These are phyloP conservation scores for Ocimum tenuiflorum DNA, from an alignment of 257 asterid genomes.

Conservation along the genomic window DNA sequence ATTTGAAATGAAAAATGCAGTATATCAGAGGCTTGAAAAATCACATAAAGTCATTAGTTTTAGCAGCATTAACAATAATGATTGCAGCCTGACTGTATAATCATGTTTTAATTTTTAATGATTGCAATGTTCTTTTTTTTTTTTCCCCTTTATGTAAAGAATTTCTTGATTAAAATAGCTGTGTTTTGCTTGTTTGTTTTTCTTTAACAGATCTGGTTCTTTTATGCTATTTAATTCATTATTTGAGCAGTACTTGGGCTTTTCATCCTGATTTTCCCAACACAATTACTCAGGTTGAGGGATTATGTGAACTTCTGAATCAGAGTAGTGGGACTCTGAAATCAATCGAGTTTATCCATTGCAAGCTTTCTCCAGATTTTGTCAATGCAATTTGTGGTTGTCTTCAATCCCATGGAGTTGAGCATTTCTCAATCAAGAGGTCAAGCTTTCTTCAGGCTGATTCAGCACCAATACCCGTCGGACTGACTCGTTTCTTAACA, in stretches of 20 bases:
- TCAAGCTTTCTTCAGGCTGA: conserved; percentile 63
- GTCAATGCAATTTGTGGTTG: conserved; percentile 60
- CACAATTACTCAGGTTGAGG: conserved; percentile 60
- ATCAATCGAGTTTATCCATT: conserved; percentile 64
- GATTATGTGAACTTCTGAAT: conserved; percentile 65
- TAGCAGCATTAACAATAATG: background rate
- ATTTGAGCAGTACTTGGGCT: too few relatives aligned
- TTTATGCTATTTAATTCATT: background rate
- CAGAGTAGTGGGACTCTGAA: conserved; percentile 60
- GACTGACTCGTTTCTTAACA: conserved; percentile 55
- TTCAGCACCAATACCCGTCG: conserved; percentile 47
- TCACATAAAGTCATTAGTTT: background rate
- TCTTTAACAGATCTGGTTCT: background rate
- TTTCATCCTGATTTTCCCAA: conserved; percentile 19
- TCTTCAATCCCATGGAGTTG: conserved; percentile 55
- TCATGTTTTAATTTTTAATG: background rate
- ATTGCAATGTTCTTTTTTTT: background rate
- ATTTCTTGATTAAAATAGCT: background rate
- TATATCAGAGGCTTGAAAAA: conserved; percentile 1
- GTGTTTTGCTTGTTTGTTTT: background rate
- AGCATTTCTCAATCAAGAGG: conserved; percentile 74
- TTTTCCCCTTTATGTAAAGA: background rate
- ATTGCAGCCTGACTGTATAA: background rate
- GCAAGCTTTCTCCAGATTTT: conserved; percentile 70
- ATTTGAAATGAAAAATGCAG: background rate